Percentiles rank a stretch among this genome's conserved stretches.
These are phyloP conservation scores for Ophiostoma perfectum DNA, from an alignment of 2,329 filamentous ascomycete genomes.

Conservation along the genomic window DNA sequence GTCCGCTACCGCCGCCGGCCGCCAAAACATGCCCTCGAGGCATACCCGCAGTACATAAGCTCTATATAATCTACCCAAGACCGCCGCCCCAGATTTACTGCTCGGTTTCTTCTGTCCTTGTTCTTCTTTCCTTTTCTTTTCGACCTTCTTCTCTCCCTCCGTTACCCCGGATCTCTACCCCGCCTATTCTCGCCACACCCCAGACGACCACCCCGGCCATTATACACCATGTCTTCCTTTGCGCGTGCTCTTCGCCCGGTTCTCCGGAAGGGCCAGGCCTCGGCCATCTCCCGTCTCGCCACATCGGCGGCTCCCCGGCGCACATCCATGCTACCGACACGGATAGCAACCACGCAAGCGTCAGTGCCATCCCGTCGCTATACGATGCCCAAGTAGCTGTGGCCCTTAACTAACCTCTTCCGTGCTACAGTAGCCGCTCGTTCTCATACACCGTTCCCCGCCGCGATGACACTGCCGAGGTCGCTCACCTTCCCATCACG, in stretches of 20 bases:
- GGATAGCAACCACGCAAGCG: conserved; percentile 18
- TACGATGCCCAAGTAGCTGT: not conserved
- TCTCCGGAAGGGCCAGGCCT: conserved; percentile 41
- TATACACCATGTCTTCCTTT: conserved; percentile 43
- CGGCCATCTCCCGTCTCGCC: conserved; percentile 19
- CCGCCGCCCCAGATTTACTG: not conserved
- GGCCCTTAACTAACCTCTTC: not conserved
- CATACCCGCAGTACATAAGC: not conserved
- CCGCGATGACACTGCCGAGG: conserved; percentile 56
- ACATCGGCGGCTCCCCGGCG: conserved; percentile 16
- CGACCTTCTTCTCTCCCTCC: not conserved
- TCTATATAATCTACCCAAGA: not conserved
- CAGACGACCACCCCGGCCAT: conserved; percentile 1
- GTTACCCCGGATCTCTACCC: not conserved
- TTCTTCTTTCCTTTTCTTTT: not conserved
- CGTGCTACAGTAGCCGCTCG: conserved; percentile 40
- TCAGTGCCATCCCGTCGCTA: not conserved
- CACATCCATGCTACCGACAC: conserved; percentile 14
- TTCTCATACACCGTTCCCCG: conserved; percentile 57
- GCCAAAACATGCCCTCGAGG: not conserved
- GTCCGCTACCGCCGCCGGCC: conserved; percentile 2
- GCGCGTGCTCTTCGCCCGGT: conserved; percentile 48
- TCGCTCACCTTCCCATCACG: conserved; percentile 86
- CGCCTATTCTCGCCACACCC: not conserved
- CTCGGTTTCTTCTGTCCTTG: not conserved